Evolutionary conservation across 192 early-diverging fungal genomes (phyloP), one percentile per base, ranked within the genome.

Genomic region (Glomus cerebriforme): DNA sequence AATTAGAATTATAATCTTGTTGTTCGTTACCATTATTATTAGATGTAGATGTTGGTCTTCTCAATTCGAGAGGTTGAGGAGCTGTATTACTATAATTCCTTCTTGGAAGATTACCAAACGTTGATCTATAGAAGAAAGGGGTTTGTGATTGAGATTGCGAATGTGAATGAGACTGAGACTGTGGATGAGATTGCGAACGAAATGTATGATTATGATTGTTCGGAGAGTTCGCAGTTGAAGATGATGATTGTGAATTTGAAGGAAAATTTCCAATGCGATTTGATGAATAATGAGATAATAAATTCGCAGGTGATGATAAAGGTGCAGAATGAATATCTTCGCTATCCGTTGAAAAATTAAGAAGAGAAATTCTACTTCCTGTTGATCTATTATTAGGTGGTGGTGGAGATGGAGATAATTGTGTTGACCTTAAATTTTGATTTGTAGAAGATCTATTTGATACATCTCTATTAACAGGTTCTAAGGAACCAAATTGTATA

Each of bases 1-100:
- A 63, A 75, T 39, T 75, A 5, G n/a, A n/a, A 27, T 19, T 75
- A 64, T 75, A 75, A 35, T 19, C 34, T 63, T 39, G 58, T 59
- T 63, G 74, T 22, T 74, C 73, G 4, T 24, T 27, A 34, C 19
- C 32, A 59, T 31, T 59, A n/a, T 59, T n/a, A 69, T 43, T 37
- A 37, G 49, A 17, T 19, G 49, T 54, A 67, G 19, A 8, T 22
- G 31, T 22, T n/a, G 65, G 27, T 35, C 65, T n/a, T 34, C 65
- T 22, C 8, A 35, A 7, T 1, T 10, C 26, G 15, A 4, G 26
- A 31, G 27, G 62, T 31, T 26, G 62, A 35, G 65, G 27, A 35
- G 19, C 32, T 35, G 39, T 17, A 26, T 74, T 31, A 15, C 4
- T 37, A 59, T 22, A 59, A 31, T 34, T 54, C 10, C 54, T 31